phyloP scores from a whole-genome alignment of 257 asterid genomes.

The Solanum tacnaense region DNA sequence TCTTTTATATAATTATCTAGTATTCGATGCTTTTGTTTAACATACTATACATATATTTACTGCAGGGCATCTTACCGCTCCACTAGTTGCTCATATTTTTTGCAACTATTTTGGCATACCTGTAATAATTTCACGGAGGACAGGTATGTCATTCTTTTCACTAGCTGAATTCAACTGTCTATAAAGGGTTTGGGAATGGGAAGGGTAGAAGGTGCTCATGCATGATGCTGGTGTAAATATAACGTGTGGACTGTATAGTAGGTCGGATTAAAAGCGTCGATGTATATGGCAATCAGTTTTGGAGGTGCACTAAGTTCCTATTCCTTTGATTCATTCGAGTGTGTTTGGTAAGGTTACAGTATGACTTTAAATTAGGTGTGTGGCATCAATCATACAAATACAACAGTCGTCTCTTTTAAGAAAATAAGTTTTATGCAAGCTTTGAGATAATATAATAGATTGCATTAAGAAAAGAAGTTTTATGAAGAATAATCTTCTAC shows the following conservation, averaged over 20 bases:
- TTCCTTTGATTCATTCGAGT: background rate
- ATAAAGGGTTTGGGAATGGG: background rate
- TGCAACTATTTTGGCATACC: slow-evolving; percentile 97
- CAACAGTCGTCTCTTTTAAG: background rate
- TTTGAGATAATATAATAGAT: background rate
- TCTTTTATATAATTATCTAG: background rate
- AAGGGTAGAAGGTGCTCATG: background rate
- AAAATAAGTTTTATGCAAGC: background rate
- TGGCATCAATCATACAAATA: background rate
- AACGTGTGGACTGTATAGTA: background rate
- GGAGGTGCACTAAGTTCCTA: background rate
- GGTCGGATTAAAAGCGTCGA: background rate
- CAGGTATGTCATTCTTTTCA: slow-evolving; percentile 36
- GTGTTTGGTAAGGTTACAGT: background rate
- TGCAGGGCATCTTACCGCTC: slow-evolving; percentile 76
- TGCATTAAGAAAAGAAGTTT: background rate
- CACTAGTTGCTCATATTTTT: slow-evolving; percentile 78
- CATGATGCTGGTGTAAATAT: background rate
- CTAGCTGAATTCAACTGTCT: background rate
- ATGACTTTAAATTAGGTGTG: background rate
- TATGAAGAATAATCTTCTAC: background rate
- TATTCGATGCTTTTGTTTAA: background rate
- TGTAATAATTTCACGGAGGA: slow-evolving; percentile 35
- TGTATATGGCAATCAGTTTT: background rate
- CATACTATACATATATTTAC: background rate